phyloP scores from a whole-genome alignment of 139 green algal species.

The Chlamydomonas asymmetrica region DNA sequence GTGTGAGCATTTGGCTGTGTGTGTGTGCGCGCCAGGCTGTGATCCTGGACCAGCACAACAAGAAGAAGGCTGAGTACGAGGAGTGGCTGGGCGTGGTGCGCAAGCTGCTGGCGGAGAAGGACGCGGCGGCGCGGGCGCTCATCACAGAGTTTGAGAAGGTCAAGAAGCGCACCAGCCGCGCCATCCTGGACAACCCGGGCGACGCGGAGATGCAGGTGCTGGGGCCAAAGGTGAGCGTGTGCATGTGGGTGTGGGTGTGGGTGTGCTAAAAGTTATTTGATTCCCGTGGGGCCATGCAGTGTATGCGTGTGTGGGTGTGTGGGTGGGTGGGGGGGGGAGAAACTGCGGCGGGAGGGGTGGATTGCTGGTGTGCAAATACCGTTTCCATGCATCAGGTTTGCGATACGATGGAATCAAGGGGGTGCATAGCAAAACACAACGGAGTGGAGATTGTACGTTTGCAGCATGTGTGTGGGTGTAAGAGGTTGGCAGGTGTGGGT shows the following conservation, averaged over 20 bases:
- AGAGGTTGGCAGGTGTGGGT: too few relatives aligned
- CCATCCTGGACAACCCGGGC: constrained; percentile 36
- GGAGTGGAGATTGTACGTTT: too few relatives aligned
- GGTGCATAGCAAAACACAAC: too few relatives aligned
- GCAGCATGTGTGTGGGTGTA: too few relatives aligned
- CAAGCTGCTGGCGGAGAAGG: constrained; percentile 37
- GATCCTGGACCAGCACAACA: constrained; percentile 67
- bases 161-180: constrained; percentile 56
- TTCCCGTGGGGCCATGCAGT: too few relatives aligned
- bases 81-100: constrained; percentile 50
- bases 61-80: constrained; percentile 64
- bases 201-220: constrained; percentile 39
- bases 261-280: too few relatives aligned
- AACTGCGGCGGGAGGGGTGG: too few relatives aligned
- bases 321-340: too few relatives aligned
- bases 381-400: too few relatives aligned
- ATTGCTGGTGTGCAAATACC: too few relatives aligned
- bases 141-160: constrained; percentile 61
- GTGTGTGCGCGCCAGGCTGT: constrained; percentile 1
- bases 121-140: constrained; percentile 23
- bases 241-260: background rate
- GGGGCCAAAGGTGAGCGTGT: constrained; percentile 17
- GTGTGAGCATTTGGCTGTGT: constrained; percentile 7
- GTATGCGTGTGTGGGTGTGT: too few relatives aligned
- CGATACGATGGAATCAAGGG: too few relatives aligned